Base-by-base conservation (phyloP, 192 early-diverging fungal genomes). In the Umbelopsis vinacea region DNA sequence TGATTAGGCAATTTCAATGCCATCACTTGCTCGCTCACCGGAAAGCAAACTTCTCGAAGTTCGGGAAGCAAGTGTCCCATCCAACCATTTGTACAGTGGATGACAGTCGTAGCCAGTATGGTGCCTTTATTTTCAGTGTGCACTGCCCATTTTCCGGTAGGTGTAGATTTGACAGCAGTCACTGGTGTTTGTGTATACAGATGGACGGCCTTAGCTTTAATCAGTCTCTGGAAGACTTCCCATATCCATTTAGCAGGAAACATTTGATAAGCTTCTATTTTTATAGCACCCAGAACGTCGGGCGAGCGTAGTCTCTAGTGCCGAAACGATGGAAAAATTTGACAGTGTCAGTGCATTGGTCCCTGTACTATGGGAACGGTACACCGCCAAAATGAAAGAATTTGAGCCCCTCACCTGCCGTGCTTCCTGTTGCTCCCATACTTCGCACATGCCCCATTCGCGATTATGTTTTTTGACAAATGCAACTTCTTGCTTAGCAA, bases 181-280 rank as follows among this genome's bases (percentile, higher is more conserved):
- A 63, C 57, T 3, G 57, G 57, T 37, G 57, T 37, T 19, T 63
- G 23, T 37, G 57, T 63, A 17, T 63, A 63, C 4, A 63, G 26
- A 4, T 26, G 11, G 26, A 17, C 26, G 11, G 26, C 19, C 8
- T 35, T 63, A 19, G 29, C n/a, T 63, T 63, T 14, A 63, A 33
- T 43, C 33, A 63, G 33, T 12, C 26, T 63, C 6, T 4, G 12
- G 35, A 63, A 63, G 24, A 63, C 57, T 19, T 63, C 29, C 57
- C 57, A 63, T 63, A 63, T 63, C 57, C 57, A 63, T 19, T 63
- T 63, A 33, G 57, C 57, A 6, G 57, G 57, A 19, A 63, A 63
- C 29, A 63, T 11, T 37, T 63, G 57, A 37, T 63, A 63, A 0
- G 57, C 57, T 63, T 63, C 57, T 63, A 63, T 63, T 63, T 63